Base-by-base conservation (phyloP, 306 rosid genomes). In the Glycyrrhiza uralensis region DNA sequence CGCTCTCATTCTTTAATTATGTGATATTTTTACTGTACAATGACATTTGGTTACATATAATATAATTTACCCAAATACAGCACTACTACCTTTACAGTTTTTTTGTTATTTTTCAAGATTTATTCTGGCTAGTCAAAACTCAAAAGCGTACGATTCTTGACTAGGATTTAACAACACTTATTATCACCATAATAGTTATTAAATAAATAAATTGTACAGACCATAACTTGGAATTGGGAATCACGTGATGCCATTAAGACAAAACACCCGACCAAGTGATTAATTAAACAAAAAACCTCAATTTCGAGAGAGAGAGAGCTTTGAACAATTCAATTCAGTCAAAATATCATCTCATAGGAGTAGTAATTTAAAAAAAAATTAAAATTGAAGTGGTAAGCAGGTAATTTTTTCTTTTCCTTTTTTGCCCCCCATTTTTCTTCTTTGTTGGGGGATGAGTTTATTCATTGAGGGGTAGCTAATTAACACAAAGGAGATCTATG, bases 201-300 rank as follows among this genome's bases (percentile, higher is more conserved):
- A 42, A 33, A 10, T 20, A 60, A 66, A 38, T 26, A 60, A 79
- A 76, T n/a, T 66, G 69, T 66, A 71, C 89, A 84, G 74, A 75
- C 92, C 82, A 95, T 76, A 71, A 86, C 97, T 91, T 75, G 96
- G 99, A 95, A 89, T 79, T 91, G 86, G 96, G 86, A 94, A 84
- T 83, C 99, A 94, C 96, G 96, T 94, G 99, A 89, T 81, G 82
- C 87, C 96, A 85, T 89, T 86, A 82, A 89, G 96, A 91, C 95
- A 91, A 95, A 87, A 78, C 79, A 81, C 91, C 96, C 97, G 96
- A 91, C 97, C 96, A 95, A 89, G 90, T 88, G 92, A 88, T 82
- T 89, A 89, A 74, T 82, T 87, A 83, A 90, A 82, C 71, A 77
- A 62, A 83, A 64, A 69, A 36, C 76, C 76, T 81, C 81, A 83